Evolutionary conservation across 1,284 basidiomycete genomes (phyloP).

Genomic region (Irpex sp.): DNA sequence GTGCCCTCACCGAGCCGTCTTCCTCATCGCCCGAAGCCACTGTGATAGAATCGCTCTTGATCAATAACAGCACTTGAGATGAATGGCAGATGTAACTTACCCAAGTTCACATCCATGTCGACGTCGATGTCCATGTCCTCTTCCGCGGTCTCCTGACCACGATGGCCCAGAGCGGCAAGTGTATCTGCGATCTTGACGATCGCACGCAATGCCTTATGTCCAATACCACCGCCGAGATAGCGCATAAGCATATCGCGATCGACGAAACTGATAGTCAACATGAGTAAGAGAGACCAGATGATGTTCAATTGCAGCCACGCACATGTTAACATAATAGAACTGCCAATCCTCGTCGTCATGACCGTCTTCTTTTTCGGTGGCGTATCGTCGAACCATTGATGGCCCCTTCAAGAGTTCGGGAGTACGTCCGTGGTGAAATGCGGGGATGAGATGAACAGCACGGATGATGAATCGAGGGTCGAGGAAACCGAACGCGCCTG

Average conservation of each 20-base stretch:
- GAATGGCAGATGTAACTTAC: too few relatives aligned
- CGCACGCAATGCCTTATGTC: not conserved
- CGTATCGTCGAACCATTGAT: constrained; percentile 5
- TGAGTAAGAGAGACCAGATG: not conserved
- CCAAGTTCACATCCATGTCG: not conserved
- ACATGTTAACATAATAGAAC: constrained; percentile 7
- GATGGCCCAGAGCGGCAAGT: not conserved
- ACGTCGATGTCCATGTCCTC: not conserved
- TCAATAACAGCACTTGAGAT: too few relatives aligned
- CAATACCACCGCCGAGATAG: constrained; percentile 4
- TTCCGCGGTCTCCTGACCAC: not conserved
- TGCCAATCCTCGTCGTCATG: not conserved
- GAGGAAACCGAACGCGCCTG: constrained; percentile 19
- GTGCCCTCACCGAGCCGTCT: too few relatives aligned
- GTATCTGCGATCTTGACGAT: not conserved
- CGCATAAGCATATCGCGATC: constrained; percentile 8
- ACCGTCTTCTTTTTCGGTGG: not conserved
- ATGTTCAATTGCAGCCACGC: not conserved
- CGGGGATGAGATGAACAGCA: constrained; percentile 21
- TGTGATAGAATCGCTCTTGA: too few relatives aligned
- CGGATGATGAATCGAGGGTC: constrained; percentile 20
- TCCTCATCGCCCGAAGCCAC: not conserved
- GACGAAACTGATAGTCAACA: not conserved
- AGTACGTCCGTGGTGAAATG: constrained; percentile 12
- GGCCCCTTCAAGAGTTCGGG: constrained; percentile 5